Conservation (phyloP, 2,329 filamentous ascomycete species). For the Scedosporium aurantiacum region DNA sequence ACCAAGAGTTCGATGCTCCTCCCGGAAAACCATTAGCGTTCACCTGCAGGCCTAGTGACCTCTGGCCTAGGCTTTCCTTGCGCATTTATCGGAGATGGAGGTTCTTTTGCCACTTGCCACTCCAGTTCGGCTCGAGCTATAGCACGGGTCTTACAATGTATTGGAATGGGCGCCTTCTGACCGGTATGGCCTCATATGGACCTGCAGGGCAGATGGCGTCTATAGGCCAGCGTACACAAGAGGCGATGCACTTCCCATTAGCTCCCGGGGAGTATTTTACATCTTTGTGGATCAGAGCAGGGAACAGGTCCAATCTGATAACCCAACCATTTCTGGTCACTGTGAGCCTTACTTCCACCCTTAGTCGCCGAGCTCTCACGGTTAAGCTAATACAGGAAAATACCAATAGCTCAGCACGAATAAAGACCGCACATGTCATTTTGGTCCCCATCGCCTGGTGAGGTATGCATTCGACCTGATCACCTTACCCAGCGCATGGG, state of each 20-base stretch:
- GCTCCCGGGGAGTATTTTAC: not conserved
- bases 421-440: not conserved
- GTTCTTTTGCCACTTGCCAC: not conserved
- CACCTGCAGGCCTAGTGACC: not conserved
- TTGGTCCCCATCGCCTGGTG: not conserved
- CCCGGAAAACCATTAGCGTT: not conserved
- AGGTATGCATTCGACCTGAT: not conserved
- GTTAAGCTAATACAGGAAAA: not conserved
- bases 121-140: not conserved
- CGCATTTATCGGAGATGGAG: not conserved
- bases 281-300: not conserved
- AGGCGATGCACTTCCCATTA: not conserved
- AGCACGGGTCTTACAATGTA: not conserved
- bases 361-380: not conserved
- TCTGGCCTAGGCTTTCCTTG: not conserved
- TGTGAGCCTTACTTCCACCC: not conserved
- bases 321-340: not conserved
- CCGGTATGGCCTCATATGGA: not conserved
- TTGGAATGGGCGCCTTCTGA: not conserved
- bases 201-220: not conserved
- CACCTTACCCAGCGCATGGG: not conserved
- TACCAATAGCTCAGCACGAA: not conserved
- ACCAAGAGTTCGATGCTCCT: not conserved
- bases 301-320: too few species aligned
- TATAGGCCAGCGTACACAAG: not conserved